Conservation (phyloP, 1,139 yeast genomes). For the Pneumocystis jirovecii region DNA sequence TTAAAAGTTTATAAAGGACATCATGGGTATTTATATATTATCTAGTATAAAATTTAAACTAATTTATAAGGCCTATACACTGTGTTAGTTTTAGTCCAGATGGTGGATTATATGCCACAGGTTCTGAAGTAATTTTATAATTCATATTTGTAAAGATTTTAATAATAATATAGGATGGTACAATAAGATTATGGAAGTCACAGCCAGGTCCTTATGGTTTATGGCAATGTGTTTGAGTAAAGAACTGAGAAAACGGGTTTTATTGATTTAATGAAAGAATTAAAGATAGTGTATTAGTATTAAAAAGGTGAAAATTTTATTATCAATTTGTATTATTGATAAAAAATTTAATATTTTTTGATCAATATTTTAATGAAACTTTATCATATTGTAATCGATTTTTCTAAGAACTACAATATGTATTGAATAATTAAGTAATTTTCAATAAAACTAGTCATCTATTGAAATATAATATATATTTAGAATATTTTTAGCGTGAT, state of each 20-base stretch:
- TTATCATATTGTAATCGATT: background rate
- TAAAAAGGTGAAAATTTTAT: background rate
- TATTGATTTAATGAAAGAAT: background rate
- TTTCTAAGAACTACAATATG: background rate
- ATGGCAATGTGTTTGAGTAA: slow-evolving; percentile 17
- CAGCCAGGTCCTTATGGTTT: slow-evolving; percentile 24
- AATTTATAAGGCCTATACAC: slow-evolving; percentile 29
- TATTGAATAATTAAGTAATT: too few relatives aligned
- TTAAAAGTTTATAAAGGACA: slow-evolving; percentile 16
- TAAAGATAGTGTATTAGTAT: background rate
- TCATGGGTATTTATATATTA: background rate
- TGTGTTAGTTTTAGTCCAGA: slow-evolving; percentile 26
- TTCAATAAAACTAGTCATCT: too few relatives aligned
- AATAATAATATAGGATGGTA: slow-evolving; percentile 32
- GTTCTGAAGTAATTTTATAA: slow-evolving; percentile 30
- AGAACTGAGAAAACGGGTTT: background rate
- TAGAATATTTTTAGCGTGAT: background rate
- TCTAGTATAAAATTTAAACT: slow-evolving; percentile 16
- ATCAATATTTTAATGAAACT: background rate
- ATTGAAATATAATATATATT: too few relatives aligned
- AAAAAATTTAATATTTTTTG: background rate
- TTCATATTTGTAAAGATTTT: background rate
- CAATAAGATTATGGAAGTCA: slow-evolving; percentile 46
- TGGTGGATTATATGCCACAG: slow-evolving; percentile 38
- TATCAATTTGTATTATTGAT: background rate